These are phyloP conservation scores for Coccomyxa sp. DNA, from an alignment of 139 green algal genomes.

Conservation along the genomic window DNA sequence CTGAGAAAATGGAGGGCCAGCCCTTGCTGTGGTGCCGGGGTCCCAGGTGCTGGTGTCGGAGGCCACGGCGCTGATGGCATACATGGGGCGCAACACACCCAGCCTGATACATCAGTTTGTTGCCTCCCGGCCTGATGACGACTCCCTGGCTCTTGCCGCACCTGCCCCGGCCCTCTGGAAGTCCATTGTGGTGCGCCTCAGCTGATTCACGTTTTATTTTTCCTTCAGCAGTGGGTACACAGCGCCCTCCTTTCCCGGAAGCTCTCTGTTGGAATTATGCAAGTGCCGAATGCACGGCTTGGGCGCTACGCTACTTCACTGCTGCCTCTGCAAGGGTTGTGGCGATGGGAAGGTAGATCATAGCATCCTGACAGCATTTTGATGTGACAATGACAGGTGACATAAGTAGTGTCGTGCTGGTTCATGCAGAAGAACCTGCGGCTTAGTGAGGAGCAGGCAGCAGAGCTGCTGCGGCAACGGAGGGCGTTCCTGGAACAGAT, in stretches of 20 bases:
- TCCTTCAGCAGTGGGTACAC: neutral
- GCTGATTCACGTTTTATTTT: neutral
- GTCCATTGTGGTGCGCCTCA: neutral
- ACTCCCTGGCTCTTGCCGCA: too few species aligned
- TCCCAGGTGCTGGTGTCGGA: neutral
- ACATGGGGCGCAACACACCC: neutral
- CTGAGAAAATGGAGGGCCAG: neutral
- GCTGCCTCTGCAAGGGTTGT: neutral
- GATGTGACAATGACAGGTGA: neutral
- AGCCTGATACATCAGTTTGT: neutral
- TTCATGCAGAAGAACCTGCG: neutral
- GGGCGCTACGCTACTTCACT: neutral
- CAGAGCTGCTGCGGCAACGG: neutral
- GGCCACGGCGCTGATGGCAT: neutral
- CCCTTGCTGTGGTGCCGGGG: neutral
- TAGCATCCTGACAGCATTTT: neutral
- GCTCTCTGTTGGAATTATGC: neutral
- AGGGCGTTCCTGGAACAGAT: neutral
- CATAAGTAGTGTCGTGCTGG: too few species aligned
- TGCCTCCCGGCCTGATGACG: neutral
- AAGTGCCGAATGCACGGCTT: neutral
- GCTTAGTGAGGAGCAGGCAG: neutral
- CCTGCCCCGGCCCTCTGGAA: neutral
- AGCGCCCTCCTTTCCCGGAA: too few species aligned
- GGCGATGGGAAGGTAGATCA: neutral